A percentile compares a stretch with the other conserved stretches of the same genome.
These are phyloP conservation scores for Penicillium sp. DNA, from an alignment of 2,329 filamentous ascomycete species.

Conservation along the genomic window DNA sequence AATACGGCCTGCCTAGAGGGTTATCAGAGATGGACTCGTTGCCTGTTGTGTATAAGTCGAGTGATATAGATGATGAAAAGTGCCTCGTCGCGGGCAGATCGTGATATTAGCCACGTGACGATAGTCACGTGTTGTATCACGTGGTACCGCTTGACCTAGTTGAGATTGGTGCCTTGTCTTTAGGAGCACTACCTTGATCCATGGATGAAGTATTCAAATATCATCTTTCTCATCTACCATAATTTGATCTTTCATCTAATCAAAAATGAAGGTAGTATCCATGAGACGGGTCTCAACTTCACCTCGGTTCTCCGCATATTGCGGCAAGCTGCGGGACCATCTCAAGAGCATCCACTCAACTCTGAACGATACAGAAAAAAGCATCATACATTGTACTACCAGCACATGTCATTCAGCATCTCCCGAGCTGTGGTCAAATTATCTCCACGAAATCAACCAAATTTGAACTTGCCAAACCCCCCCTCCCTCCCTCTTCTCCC, in stretches of 20 bases:
- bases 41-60: neutral
- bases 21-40: neutral
- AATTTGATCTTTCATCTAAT: neutral
- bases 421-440: neutral
- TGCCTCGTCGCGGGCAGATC: constrained; percentile 6
- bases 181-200: neutral
- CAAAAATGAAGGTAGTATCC: neutral
- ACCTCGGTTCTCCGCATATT: neutral
- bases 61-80: constrained; percentile 9
- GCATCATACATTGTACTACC: neutral
- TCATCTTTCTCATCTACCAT: neutral
- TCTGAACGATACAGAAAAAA: neutral
- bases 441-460: neutral
- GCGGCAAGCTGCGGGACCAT: neutral
- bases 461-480: neutral
- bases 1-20: neutral
- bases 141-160: constrained; percentile 4
- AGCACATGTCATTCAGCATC: neutral
- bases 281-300: neutral
- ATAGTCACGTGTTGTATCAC: constrained; percentile 8
- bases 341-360: neutral
- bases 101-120: constrained; percentile 8
- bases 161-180: neutral
- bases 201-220: neutral
- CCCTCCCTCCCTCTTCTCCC: no score